Percentiles rank a stretch among this genome's conserved stretches.
Evolutionary conservation across 2,329 filamentous ascomycete genomes (phyloP).

Genomic region (Colletotrichum zoysiae): DNA sequence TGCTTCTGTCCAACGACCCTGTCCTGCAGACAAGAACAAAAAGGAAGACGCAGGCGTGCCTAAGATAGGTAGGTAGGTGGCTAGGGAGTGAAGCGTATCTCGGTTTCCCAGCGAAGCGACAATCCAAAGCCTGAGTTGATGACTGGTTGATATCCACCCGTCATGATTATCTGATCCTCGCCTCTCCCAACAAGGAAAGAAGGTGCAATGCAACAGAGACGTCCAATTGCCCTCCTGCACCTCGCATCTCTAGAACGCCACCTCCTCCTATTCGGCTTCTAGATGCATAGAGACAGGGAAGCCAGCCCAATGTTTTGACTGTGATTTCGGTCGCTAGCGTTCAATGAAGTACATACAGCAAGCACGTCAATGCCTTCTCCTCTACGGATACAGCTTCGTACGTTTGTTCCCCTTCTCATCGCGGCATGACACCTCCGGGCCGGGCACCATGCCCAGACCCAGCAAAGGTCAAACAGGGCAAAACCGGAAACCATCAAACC

Average conservation of each 20-base stretch:
- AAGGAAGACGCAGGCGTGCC: not conserved
- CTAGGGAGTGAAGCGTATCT: not conserved
- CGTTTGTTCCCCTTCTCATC: not conserved
- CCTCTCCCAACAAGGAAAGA: not conserved
- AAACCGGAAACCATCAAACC: not conserved
- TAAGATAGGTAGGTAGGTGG: not conserved
- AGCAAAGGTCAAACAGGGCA: no score
- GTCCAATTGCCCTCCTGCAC: not conserved
- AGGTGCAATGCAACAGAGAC: slow-evolving; percentile 4
- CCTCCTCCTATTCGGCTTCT: slow-evolving; percentile 33
- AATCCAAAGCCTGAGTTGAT: not conserved
- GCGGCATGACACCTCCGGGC: not conserved
- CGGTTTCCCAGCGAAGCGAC: not conserved
- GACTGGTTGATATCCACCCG: not conserved
- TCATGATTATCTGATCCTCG: not conserved
- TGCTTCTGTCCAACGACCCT: not conserved
- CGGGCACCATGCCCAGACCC: not conserved
- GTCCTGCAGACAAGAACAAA: not conserved
- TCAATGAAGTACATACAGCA: not conserved
- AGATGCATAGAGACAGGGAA: slow-evolving; percentile 32
- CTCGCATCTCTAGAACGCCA: slow-evolving; percentile 23
- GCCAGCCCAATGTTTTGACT: slow-evolving; percentile 22
- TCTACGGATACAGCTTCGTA: not conserved
- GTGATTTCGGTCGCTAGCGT: not conserved
- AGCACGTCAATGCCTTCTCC: not conserved